Evolutionary conservation across 495 filamentous ascomycete species (phyloP), one percentile per base, ranked within the genome.

Genomic region (Talaromyces trachyspermus): DNA sequence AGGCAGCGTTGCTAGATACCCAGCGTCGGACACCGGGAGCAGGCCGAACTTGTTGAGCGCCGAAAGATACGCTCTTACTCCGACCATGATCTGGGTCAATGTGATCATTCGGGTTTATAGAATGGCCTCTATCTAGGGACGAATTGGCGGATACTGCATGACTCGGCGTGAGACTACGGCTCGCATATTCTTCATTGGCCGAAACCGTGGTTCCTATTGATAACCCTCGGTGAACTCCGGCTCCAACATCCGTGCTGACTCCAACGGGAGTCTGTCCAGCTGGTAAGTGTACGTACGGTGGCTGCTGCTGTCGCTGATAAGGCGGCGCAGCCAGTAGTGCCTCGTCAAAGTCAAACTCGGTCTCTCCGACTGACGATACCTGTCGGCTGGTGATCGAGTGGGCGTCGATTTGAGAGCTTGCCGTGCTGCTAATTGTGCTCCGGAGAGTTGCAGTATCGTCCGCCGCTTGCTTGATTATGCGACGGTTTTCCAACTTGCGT

Each of bases 401-500:
- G 20, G 51, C 54, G 36, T 49, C 51, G 10, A 54, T 48, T 19
- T 59, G 57, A 22, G 65, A 68, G 25, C 40, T 48, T 24, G 54
- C 48, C 15, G 54, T 52, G 39, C 58, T 65, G 30, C 51, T 53
- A 25, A 54, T 57, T 18, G 64, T 60, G 19, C 27, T 46, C 19
- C 62, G 56, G 14, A 71, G 57, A 1, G 68, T 67, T 18, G 54
- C 57, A 20, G 68, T 65, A 51, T 72, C 69, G 46, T 68, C 63
- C 5, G 54, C 63, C 24, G 68, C 61, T 45, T 60, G 66, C 27
- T 63, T 50, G 12, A 74, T 68, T 22, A 74, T 66, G 5, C 53
- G 57, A 22, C 62, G 61, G 27, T 57, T 71, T 45, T 66, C 58
- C 5, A 55, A 54, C 38, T 50, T 50, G 33, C 62, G 53, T 19